Evolutionary conservation across 345 rosid species (phyloP), one percentile per base, ranked within the genome.

Genomic region (Nephelium lappaceum): DNA sequence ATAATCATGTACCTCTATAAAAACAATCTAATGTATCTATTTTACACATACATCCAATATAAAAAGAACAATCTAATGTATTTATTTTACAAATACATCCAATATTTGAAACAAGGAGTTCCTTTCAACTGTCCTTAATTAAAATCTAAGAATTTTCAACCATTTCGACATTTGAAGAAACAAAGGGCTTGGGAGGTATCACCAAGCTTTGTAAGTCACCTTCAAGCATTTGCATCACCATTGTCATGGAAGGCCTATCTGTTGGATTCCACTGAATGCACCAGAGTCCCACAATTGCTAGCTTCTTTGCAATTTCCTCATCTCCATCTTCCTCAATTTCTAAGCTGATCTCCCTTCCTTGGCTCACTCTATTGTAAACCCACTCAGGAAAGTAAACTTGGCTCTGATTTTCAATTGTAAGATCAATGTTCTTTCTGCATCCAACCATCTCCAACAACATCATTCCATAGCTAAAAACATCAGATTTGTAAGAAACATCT

Each of bases 381-480:
- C 81, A 79, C 66, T 65, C 57, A 2, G 68, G 72, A 55, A 79
- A 65, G 43, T 73, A 65, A 73, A 41, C 42, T 65, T 72, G 73
- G 47, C 77, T 75, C 7, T 64, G 27, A 64, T 62, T 74, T 74
- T 74, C 58, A 41, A 42, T 58, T 11, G 5, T 51, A n/a, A 15
- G 16, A 43, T 72, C n/a, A 14, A 14, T 42, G 25, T 73, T 72
- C 23, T 24, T 65, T 24, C 57, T 51, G 25, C 72, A 64, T 31
- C 77, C 78, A 23, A 67, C 68, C 78, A 73, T 73, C 11, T 79
- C 78, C 2, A 79, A 11, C 57, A 79, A 25, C 67, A 79, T 23
- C 77, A 51, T 79, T 66, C 73, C 81, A 18, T 58, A 79, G 31
- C 81, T 79, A n/a, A 58, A 58, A 15, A 79, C 67, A 67, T 79